Base-by-base conservation (phyloP, 2,329 filamentous ascomycete genomes). In the Monosporascus cannonballus region DNA sequence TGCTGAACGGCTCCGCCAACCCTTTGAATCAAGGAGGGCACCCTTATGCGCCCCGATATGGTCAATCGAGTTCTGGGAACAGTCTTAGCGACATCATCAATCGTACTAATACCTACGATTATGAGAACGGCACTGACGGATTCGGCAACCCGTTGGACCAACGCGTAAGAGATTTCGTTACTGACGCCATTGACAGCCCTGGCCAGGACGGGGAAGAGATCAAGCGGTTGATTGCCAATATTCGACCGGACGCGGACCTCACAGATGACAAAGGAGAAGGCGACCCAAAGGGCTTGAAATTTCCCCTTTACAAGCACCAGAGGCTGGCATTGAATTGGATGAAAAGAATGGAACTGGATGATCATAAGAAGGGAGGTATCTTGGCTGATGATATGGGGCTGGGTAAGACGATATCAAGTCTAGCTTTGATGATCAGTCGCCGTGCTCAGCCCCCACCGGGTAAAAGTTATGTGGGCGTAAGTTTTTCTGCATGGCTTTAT, bases 301-400 rank as follows among this genome's bases (percentile, higher is more conserved):
- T 82, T 53, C 73, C 78, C 0, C 74, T 96, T 8, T 90, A 94
- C 72, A 83, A 86, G 46, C 91, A 96, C 62, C 92, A 96, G 65
- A 85, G 89, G 61, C 73, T 93, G 18, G 89, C 87, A 3, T 68
- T 93, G 38, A 78, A 83, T 1, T 94, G 89, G 89, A 80, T 94
- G 72, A 84, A 84, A 61, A 79, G 81, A 6, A 88, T 86, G 75
- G 89, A 93, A 67, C 77, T 81, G 52, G 84, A 88, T 8, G 77
- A 73, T 2, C 83, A 85, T 50, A 90, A 87, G 62, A 90, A 87
- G 61, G 89, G 89, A 18, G 86, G 88, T 22, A 90, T 93, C 51
- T 74, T 92, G 24, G 87, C 85, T 1, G 87, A 90, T 62, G 87
- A 90, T 57, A 94, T 93, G 89, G 89, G 89, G 7, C 73, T 93